Evolutionary conservation across 1,139 yeast species (phyloP).

Genomic region (Pneumocystis wakefieldiae): DNA sequence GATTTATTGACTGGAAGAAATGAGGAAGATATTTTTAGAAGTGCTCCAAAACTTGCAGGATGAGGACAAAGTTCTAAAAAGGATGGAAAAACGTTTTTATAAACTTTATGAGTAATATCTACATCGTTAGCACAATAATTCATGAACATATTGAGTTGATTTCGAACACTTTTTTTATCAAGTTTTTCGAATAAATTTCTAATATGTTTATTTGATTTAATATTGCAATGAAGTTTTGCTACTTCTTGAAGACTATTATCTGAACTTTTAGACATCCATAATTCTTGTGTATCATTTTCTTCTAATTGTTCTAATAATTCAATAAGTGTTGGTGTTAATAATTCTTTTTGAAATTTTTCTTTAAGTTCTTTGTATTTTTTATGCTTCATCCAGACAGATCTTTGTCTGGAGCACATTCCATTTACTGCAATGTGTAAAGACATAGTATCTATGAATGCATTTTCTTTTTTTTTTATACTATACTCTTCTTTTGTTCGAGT

Average conservation of each 20-base stretch:
- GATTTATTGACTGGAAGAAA: conserved; percentile 60
- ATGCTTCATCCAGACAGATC: conserved; percentile 63
- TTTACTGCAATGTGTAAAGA: conserved; percentile 79
- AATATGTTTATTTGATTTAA: conserved; percentile 47
- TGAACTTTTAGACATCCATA: conserved; percentile 68
- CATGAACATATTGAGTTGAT: conserved; percentile 47
- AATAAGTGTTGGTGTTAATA: conserved; percentile 12
- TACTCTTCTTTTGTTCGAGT: conserved; percentile 80
- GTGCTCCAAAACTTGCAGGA: conserved; percentile 86
- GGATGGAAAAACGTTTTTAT: conserved; percentile 51
- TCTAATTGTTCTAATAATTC: conserved; percentile 18
- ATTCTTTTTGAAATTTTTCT: conserved; percentile 8
- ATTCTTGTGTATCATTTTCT: conserved; percentile 28
- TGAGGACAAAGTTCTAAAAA: conserved; percentile 66
- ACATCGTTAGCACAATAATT: conserved; percentile 81
- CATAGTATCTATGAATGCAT: conserved; percentile 81
- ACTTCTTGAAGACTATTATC: conserved; percentile 73
- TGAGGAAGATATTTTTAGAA: conserved; percentile 59
- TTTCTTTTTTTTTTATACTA: conserved; percentile 45
- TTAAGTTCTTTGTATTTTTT: conserved; percentile 25
- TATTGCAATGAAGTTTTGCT: conserved; percentile 62
- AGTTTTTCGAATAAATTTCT: conserved; percentile 50
- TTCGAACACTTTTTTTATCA: conserved; percentile 40
- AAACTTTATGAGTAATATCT: conserved; percentile 54
- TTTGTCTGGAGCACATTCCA: conserved; percentile 86